A percentile compares a stretch with the other conserved stretches of the same genome.
Evolutionary conservation across 495 filamentous ascomycete genomes (phyloP).

Genomic region (Talaromyces adpressus): DNA sequence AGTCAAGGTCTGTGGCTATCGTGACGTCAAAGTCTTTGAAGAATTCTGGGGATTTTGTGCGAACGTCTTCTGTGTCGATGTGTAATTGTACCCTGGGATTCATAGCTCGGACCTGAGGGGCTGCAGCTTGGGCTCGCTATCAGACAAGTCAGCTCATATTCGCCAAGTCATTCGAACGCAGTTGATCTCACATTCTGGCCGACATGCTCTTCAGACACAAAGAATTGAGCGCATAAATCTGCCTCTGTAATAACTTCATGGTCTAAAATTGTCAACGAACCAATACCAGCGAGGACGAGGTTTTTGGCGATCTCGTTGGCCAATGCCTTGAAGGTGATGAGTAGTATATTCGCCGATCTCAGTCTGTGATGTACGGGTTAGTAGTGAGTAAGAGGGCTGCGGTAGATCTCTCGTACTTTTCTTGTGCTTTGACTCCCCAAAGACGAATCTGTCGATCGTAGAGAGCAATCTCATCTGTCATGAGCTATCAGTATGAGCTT

Average conservation of each 20-base stretch:
- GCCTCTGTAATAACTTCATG: constrained; percentile 67
- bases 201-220: constrained; percentile 63
- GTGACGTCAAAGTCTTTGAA: constrained; percentile 75
- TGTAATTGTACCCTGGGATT: constrained; percentile 83
- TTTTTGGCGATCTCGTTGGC: constrained; percentile 96
- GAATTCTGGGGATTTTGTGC: constrained; percentile 57
- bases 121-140: constrained; percentile 75
- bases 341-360: constrained; percentile 82
- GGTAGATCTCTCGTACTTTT: constrained; percentile 41
- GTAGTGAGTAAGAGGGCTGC: background rate
- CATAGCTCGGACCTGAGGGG: constrained; percentile 68
- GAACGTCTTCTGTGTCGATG: constrained; percentile 59
- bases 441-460: constrained; percentile 98
- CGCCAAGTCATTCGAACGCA: background rate
- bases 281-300: constrained; percentile 90
- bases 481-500: background rate
- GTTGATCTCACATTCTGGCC: constrained; percentile 60
- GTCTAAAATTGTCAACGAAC: constrained; percentile 85
- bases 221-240: constrained; percentile 86
- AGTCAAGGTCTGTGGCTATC: constrained; percentile 85
- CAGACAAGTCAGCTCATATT: background rate
- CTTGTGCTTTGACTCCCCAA: constrained; percentile 94
- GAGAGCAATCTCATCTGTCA: constrained; percentile 85
- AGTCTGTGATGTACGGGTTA: constrained; percentile 45
- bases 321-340: constrained; percentile 83